Evolutionary conservation across 2,329 filamentous ascomycete genomes (phyloP).

Genomic region (Aureobasidium sp.): DNA sequence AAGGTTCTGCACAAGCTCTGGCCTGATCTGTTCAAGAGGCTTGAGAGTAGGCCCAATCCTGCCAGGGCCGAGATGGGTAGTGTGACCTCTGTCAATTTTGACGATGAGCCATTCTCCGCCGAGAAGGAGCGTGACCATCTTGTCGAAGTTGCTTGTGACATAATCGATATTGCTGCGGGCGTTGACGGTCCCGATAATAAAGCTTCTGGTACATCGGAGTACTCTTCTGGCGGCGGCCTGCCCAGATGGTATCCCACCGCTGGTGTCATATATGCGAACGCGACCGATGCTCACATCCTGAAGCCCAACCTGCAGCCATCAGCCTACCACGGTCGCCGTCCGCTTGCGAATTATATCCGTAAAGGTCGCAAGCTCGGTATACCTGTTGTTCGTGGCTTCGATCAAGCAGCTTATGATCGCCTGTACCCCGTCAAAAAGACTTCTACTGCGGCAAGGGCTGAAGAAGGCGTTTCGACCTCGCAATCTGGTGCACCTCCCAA

Average conservation of each 20-base stretch:
- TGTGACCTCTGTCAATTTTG: conserved; percentile 13
- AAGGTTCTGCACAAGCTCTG: conserved; percentile 81
- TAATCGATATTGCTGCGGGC: conserved; percentile 40
- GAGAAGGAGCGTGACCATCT: conserved; percentile 36
- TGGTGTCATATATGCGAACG: conserved; percentile 80
- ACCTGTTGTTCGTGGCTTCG: conserved; percentile 82
- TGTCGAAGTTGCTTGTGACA: conserved; percentile 37
- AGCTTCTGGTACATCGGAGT: conserved; percentile 34
- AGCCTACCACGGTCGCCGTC: conserved; percentile 70
- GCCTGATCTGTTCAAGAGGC: conserved; percentile 56
- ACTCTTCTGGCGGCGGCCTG: conserved; percentile 35
- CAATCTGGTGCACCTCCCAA: conserved; percentile 35
- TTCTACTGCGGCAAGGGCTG: conserved; percentile 32
- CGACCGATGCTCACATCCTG: conserved; percentile 68
- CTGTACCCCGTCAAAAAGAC: conserved; percentile 49
- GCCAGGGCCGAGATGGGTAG: conserved; percentile 20
- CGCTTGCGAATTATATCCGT: conserved; percentile 68
- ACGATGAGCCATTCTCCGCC: conserved; percentile 30
- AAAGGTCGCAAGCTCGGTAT: conserved; percentile 77
- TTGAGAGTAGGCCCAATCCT: conserved; percentile 34
- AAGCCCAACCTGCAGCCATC: conserved; percentile 81
- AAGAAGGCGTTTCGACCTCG: conserved; percentile 36
- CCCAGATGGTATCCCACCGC: conserved; percentile 59
- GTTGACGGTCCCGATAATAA: conserved; percentile 39
- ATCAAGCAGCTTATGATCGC: conserved; percentile 65